phyloP scores from a whole-genome alignment of 2,329 filamentous ascomycete genomes.

The Pseudomassariella vexata region DNA sequence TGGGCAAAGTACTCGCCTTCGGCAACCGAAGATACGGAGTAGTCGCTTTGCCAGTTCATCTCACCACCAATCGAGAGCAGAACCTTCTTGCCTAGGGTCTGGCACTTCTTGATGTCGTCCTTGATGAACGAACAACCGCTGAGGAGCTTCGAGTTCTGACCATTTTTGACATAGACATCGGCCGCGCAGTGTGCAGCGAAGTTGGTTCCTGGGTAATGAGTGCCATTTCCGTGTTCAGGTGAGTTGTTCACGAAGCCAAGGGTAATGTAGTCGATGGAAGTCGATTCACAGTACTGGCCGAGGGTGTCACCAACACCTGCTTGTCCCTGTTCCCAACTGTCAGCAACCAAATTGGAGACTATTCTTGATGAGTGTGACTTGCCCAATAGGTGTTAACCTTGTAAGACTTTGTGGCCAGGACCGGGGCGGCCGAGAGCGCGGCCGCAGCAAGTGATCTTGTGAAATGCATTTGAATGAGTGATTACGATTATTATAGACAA shows the following conservation, averaged over 20 bases:
- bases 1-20: slow-evolving; percentile 3
- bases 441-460: slow-evolving; percentile 15
- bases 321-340: slow-evolving; percentile 11
- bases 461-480: slow-evolving; percentile 12
- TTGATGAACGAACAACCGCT: slow-evolving; percentile 6
- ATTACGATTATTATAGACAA: slow-evolving; percentile 8
- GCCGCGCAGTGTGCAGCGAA: slow-evolving; percentile 30
- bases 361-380: slow-evolving; percentile 6
- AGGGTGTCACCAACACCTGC: slow-evolving; percentile 14
- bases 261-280: slow-evolving; percentile 32
- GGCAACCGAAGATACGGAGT: slow-evolving; percentile 12
- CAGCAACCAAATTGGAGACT: not conserved
- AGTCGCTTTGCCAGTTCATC: slow-evolving; percentile 18
- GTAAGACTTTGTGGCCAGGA: slow-evolving; percentile 14
- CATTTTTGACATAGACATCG: slow-evolving; percentile 21
- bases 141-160: slow-evolving; percentile 15
- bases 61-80: slow-evolving; percentile 58
- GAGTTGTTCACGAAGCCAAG: slow-evolving; percentile 32
- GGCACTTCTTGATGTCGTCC: slow-evolving; percentile 39
- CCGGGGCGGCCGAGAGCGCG: slow-evolving; percentile 13
- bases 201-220: slow-evolving; percentile 29
- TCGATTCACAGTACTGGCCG: slow-evolving; percentile 23
- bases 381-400: slow-evolving; percentile 21
- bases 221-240: slow-evolving; percentile 27
- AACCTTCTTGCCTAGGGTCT: slow-evolving; percentile 54